Percentiles rank a stretch among this genome's conserved stretches.
Conservation (phyloP, 768 basidiomycete species). For the Auricularia sp. region DNA sequence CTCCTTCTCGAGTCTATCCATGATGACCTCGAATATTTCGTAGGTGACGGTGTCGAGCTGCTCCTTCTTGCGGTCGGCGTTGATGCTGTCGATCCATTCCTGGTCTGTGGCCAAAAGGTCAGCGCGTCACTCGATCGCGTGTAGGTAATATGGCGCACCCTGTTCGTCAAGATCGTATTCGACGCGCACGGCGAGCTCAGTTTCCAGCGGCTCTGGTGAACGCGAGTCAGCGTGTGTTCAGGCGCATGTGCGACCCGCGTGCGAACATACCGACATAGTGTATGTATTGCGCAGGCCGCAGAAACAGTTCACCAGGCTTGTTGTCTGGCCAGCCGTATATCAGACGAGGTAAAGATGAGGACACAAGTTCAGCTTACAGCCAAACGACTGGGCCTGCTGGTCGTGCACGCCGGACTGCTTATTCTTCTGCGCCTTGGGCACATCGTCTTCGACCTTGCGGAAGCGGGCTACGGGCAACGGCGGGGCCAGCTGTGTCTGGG, state of each 20-base stretch:
- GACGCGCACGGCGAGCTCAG: slow-evolving; percentile 83
- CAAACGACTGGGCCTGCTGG: slow-evolving; percentile 53
- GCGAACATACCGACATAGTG: slow-evolving; percentile 67
- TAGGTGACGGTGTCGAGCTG: slow-evolving; percentile 61
- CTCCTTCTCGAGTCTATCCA: slow-evolving; percentile 97
- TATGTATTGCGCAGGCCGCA: slow-evolving; percentile 77
- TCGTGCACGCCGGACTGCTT: slow-evolving; percentile 58
- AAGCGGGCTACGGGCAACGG: background rate
- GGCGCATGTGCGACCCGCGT: slow-evolving; percentile 7
- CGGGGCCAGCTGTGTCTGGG: background rate
- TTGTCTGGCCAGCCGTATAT: slow-evolving; percentile 30
- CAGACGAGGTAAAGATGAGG: too few species aligned
- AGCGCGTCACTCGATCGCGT: background rate
- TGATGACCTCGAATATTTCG: slow-evolving; percentile 89
- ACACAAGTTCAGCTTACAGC: slow-evolving; percentile 40
- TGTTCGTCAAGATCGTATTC: slow-evolving; percentile 99
- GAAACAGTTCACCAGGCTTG: slow-evolving; percentile 56
- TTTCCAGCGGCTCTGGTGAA: slow-evolving; percentile 74
- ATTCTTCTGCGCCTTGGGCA: slow-evolving; percentile 25
- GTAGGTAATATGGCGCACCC: slow-evolving; percentile 38
- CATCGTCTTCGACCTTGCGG: slow-evolving; percentile 49
- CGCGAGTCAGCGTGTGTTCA: slow-evolving; percentile 5
- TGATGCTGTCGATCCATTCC: slow-evolving; percentile 86
- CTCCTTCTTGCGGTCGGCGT: slow-evolving; percentile 70
- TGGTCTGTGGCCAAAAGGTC: slow-evolving; percentile 46